phyloP scores from a whole-genome alignment of 768 basidiomycete genomes.

The Psilocybe cyanescens region DNA sequence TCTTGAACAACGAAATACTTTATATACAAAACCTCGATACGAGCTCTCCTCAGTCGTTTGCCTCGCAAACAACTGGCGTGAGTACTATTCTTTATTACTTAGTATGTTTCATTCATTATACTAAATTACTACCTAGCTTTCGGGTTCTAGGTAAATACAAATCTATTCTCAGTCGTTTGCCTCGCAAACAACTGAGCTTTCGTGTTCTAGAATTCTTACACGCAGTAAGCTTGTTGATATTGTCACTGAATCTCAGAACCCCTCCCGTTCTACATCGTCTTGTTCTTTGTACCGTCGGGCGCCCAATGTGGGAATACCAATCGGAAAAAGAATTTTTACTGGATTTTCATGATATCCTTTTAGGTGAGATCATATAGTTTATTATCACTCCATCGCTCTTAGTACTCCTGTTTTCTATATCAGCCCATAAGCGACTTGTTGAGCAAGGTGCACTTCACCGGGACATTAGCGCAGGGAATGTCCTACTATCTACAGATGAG shows the following conservation, averaged over 20 bases:
- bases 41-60: too few relatives aligned
- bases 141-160: too few relatives aligned
- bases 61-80: too few relatives aligned
- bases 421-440: background rate
- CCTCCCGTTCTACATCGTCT: constrained; percentile 1
- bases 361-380: background rate
- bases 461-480: constrained; percentile 6
- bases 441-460: constrained; percentile 5
- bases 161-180: too few relatives aligned
- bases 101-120: too few relatives aligned
- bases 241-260: background rate
- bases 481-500: background rate
- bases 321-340: background rate
- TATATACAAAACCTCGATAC: too few relatives aligned
- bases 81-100: too few relatives aligned
- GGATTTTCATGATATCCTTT: background rate
- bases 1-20: too few relatives aligned
- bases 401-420: background rate
- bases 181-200: too few relatives aligned
- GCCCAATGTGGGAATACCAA: background rate
- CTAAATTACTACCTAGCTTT: too few relatives aligned
- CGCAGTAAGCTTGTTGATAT: background rate
- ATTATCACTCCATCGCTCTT: background rate
- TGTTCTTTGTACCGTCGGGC: background rate
- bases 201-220: too few relatives aligned